Evolutionary conservation across 495 filamentous ascomycete species (phyloP).

Genomic region (Hamigera avellanea): DNA sequence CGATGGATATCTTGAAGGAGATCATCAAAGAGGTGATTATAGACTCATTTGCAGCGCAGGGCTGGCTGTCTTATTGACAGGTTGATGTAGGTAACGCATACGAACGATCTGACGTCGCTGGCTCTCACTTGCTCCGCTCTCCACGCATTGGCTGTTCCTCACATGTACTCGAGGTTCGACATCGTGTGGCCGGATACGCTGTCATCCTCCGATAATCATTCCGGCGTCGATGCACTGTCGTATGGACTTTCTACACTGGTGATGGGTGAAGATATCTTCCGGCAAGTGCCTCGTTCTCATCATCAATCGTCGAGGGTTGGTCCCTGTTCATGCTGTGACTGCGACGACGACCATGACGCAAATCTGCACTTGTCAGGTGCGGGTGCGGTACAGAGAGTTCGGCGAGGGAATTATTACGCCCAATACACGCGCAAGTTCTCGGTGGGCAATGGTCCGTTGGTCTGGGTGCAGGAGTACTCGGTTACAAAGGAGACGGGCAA

Average conservation of each 20-base stretch:
- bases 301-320: not conserved
- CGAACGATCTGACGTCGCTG: conserved; percentile 76
- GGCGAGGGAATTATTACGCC: conserved; percentile 70
- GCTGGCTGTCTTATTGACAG: not conserved
- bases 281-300: conserved; percentile 15
- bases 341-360: conserved; percentile 9
- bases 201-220: conserved; percentile 49
- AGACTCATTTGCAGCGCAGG: not conserved
- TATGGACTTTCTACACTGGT: conserved; percentile 83
- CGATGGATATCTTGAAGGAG: conserved; percentile 74
- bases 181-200: conserved; percentile 84
- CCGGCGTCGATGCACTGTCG: conserved; percentile 81
- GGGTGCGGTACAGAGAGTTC: conserved; percentile 5
- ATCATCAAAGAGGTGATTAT: conserved; percentile 75
- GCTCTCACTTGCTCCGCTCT: conserved; percentile 79
- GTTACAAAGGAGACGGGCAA: conserved; percentile 85
- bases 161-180: conserved; percentile 88
- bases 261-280: conserved; percentile 64
- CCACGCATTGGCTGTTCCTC: conserved; percentile 66
- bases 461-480: conserved; percentile 79
- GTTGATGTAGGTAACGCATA: conserved; percentile 59
- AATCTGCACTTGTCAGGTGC: conserved; percentile 8
- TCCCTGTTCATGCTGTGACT: conserved; percentile 27
- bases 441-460: conserved; percentile 71
- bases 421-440: conserved; percentile 83